Evolutionary conservation across 768 basidiomycete species (phyloP).

Genomic region (Dentipellis sp.): DNA sequence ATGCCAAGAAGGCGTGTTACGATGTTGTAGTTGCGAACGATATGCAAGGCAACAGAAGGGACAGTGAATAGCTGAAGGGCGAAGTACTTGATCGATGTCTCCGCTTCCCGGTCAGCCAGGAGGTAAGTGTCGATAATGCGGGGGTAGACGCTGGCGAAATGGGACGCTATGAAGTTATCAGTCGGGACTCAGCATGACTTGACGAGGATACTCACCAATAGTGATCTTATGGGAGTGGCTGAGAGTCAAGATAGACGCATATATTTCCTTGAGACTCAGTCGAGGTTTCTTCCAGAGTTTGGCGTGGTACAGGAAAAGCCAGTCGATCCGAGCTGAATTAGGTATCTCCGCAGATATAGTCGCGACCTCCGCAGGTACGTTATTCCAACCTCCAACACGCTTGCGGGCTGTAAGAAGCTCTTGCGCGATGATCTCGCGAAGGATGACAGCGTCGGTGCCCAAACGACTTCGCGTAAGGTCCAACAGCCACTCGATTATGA

Average conservation of each 20-base stretch:
- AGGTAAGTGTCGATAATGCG: conserved; percentile 86
- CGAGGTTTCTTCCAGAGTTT: conserved; percentile 81
- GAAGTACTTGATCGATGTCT: conserved; percentile 91
- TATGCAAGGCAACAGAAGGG: conserved; percentile 73
- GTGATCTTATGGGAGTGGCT: conserved; percentile 68
- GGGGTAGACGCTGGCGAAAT: conserved; percentile 80
- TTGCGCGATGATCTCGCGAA: conserved; percentile 64
- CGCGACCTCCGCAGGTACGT: conserved; percentile 25
- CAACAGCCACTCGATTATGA: conserved; percentile 80
- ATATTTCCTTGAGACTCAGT: conserved; percentile 73
- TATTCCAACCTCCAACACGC: conserved; percentile 38
- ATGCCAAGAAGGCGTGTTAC: conserved; percentile 72
- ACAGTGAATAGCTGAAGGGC: conserved; percentile 90
- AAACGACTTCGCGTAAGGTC: conserved; percentile 70
- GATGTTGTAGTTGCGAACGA: conserved; percentile 66
- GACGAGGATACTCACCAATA: conserved; percentile 46
- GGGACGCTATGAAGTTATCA: conserved; percentile 44
- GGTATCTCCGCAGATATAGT: conserved; percentile 27
- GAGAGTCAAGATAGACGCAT: conserved; percentile 63
- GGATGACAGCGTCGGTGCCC: conserved; percentile 53
- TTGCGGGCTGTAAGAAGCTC: conserved; percentile 58
- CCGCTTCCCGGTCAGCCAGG: conserved; percentile 86
- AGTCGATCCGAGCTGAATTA: conserved; percentile 59
- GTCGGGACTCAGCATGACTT: conserved; percentile 4
- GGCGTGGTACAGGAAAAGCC: conserved; percentile 73